These are phyloP conservation scores for Xylariomycetidae sp. DNA, from an alignment of 2,329 filamentous ascomycete species.

Conservation along the genomic window DNA sequence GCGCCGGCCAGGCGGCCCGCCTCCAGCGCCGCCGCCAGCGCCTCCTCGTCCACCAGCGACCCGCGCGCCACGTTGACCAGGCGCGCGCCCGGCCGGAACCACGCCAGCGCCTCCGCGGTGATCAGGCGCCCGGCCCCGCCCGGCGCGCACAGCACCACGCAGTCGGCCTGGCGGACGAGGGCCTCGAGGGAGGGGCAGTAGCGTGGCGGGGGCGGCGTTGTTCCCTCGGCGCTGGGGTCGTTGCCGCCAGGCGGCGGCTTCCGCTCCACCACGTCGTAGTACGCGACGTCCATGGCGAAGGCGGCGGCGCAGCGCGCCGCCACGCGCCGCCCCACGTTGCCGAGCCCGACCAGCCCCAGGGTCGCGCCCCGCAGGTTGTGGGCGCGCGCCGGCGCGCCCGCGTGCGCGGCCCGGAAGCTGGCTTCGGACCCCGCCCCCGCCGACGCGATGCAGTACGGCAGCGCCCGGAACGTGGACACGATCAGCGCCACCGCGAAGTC, in stretches of 20 bases:
- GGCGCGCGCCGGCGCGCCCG: constrained; percentile 50
- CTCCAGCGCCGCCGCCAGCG: constrained; percentile 53
- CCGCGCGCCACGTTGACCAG: constrained; percentile 64
- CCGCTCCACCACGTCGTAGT: constrained; percentile 54
- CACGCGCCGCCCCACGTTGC: constrained; percentile 58
- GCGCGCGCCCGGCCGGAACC: constrained; percentile 48
- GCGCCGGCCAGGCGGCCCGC: constrained; percentile 42
- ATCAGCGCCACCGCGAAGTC: constrained; percentile 66
- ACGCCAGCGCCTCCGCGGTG: constrained; percentile 36
- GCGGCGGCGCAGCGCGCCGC: constrained; percentile 50
- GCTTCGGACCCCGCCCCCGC: constrained; percentile 39
- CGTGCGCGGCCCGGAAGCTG: constrained; percentile 50
- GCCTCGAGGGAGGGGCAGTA: constrained; percentile 45
- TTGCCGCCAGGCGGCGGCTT: too few species aligned
- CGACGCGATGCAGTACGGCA: constrained; percentile 57
- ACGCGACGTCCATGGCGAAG: constrained; percentile 63
- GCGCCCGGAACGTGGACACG: constrained; percentile 61
- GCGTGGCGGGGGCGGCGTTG: constrained; percentile 34
- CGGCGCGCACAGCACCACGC: constrained; percentile 57
- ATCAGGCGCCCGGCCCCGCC: constrained; percentile 42
- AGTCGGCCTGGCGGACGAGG: constrained; percentile 50
- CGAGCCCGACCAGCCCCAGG: constrained; percentile 64
- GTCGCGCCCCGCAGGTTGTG: constrained; percentile 56
- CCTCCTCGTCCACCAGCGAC: constrained; percentile 58
- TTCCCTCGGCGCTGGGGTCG: constrained; percentile 34